phyloP scores from a whole-genome alignment of 2,329 filamentous ascomycete species.

The Lojkania enalia region DNA sequence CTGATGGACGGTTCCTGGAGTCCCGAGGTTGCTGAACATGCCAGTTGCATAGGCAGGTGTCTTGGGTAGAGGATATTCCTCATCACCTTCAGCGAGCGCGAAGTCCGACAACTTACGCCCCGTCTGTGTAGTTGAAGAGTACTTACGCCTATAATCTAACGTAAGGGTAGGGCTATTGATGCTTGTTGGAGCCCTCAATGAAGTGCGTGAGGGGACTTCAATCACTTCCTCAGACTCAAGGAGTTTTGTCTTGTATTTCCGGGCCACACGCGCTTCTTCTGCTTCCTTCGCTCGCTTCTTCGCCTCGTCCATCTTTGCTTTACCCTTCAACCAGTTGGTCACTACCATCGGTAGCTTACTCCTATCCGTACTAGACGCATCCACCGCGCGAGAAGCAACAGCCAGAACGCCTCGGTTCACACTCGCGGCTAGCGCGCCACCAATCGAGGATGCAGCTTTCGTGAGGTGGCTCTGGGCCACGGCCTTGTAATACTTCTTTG shows the following conservation, averaged over 20 bases:
- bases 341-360: constrained; percentile 6
- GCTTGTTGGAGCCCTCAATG: neutral
- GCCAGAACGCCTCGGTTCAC: constrained; percentile 10
- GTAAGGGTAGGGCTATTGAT: too few relatives aligned
- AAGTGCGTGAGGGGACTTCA: neutral
- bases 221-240: neutral
- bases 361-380: neutral
- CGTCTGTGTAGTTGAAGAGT: too few relatives aligned
- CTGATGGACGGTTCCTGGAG: neutral
- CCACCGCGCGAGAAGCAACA: constrained; percentile 6
- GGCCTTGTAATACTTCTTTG: constrained; percentile 14
- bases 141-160: too few relatives aligned
- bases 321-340: constrained; percentile 14
- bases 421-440: constrained; percentile 10
- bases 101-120: too few relatives aligned
- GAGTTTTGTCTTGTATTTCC: constrained; percentile 2
- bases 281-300: constrained; percentile 7
- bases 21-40: neutral
- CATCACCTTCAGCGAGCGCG: too few relatives aligned
- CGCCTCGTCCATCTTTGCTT: constrained; percentile 11
- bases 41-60: neutral
- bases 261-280: constrained; percentile 1
- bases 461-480: constrained; percentile 13
- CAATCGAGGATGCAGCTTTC: constrained; percentile 19
- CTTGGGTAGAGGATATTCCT: too few relatives aligned